Evolutionary conservation across 345 rosid genomes (phyloP).

Genomic region (Melaleuca quinquenervia): DNA sequence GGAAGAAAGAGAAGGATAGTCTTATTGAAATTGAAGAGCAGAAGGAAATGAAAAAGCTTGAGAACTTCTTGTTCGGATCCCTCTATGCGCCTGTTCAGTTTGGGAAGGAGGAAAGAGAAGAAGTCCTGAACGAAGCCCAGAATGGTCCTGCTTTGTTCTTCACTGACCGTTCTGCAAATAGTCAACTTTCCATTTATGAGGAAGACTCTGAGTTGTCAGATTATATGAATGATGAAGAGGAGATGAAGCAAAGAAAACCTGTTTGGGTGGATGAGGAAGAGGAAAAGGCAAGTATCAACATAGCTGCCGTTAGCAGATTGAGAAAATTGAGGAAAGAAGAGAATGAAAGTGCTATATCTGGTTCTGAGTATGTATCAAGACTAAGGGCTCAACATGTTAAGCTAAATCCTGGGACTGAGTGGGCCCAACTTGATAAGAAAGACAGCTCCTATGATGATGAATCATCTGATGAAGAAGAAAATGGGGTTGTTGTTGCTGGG

Average conservation of each 20-base stretch:
- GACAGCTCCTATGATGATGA: constrained; percentile 19
- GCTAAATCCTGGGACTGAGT: constrained; percentile 78
- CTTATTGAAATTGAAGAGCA: constrained; percentile 33
- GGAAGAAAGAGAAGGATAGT: constrained; percentile 28
- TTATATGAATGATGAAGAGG: constrained; percentile 24
- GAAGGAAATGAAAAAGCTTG: constrained; percentile 62
- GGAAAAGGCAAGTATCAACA: constrained; percentile 36
- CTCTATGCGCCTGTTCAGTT: constrained; percentile 65
- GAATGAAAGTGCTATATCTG: constrained; percentile 58
- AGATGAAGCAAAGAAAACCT: constrained; percentile 31
- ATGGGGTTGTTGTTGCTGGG: neutral
- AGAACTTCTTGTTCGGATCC: constrained; percentile 66
- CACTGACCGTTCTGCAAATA: constrained; percentile 40
- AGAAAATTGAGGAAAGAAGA: constrained; percentile 89
- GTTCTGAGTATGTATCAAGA: constrained; percentile 62
- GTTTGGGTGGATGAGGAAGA: constrained; percentile 97
- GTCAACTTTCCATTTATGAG: constrained; percentile 14
- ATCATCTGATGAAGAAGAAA: constrained; percentile 42
- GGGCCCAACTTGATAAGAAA: constrained; percentile 52
- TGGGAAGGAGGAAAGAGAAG: constrained; percentile 37
- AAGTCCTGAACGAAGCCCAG: constrained; percentile 6
- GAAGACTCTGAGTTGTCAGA: constrained; percentile 25
- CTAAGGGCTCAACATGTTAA: constrained; percentile 81
- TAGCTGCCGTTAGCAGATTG: constrained; percentile 57
- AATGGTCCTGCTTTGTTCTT: constrained; percentile 42